Conservation (phyloP, 2,329 filamentous ascomycete species). For the Mollisiaceae sp. region DNA sequence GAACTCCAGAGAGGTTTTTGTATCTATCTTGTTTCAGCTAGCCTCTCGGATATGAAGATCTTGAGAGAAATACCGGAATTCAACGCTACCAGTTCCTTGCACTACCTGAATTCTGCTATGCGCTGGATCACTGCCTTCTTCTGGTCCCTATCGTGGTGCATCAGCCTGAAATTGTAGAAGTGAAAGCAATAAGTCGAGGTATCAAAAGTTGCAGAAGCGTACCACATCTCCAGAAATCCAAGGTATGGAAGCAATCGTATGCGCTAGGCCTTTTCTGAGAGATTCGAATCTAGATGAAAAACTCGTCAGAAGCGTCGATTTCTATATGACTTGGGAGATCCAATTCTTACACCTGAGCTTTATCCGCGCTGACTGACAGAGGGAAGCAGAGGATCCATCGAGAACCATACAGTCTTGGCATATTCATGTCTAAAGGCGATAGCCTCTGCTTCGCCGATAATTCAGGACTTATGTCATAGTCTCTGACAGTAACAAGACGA, state of each 20-base stretch:
- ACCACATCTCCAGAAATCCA: conserved; percentile 30
- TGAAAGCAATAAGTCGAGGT: not conserved
- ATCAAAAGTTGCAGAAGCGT: conserved; percentile 7
- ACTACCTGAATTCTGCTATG: conserved; percentile 22
- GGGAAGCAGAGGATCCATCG: conserved; percentile 30
- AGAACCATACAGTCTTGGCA: conserved; percentile 28
- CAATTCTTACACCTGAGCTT: conserved; percentile 20
- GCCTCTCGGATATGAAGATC: not conserved
- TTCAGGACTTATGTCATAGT: conserved; percentile 19
- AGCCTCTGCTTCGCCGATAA: conserved; percentile 20
- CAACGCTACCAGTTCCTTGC: conserved; percentile 18
- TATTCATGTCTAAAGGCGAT: conserved; percentile 29
- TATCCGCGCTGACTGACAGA: conserved; percentile 16
- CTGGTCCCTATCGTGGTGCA: conserved; percentile 17
- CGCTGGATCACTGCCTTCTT: conserved; percentile 21
- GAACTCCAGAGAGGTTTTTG: conserved; percentile 25
- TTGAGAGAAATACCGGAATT: conserved; percentile 19
- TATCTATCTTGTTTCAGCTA: conserved; percentile 21
- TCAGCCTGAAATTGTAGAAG: not conserved
- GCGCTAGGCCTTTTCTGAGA: conserved; percentile 23
- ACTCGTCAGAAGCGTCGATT: not conserved
- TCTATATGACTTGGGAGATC: not conserved
- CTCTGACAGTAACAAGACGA: conserved; percentile 20
- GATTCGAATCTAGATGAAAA: conserved; percentile 17
- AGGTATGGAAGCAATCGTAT: conserved; percentile 27